Base-by-base conservation (phyloP, 2,329 filamentous ascomycete genomes). In the Arthrinium puccinioides region DNA sequence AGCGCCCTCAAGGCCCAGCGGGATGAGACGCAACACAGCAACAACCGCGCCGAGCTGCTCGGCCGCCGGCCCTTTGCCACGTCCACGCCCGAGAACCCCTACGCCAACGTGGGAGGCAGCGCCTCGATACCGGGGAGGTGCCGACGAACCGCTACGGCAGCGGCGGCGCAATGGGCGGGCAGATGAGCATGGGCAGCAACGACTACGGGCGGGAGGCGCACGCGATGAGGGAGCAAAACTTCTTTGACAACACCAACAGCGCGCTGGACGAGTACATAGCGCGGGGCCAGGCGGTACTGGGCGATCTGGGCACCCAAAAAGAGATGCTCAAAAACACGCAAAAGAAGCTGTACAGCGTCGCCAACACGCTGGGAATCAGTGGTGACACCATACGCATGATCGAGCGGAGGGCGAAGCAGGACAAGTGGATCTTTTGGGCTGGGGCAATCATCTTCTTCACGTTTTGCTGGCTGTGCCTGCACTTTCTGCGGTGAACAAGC, bases 311-410 rank as follows among this genome's bases (percentile, higher is more conserved):
- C 4, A 76, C 92, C 54, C 92, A 98, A 67, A 76, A 87, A 38
- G 90, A 97, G 58, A 89, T 96, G 67, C 71, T 98, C 45, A 98
- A 98, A 68, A 86, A 83, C 36, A 97, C 92, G 16, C 92, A 98
- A 63, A 83, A 83, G 59, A 79, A 81, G 57, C 69, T 98, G 34
- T 97, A 97, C 57, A 90, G 79, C 50, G 88, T 96, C 15, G 92
- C 87, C 6, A 97, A 94, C 56, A 97, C 92, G 16, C 65, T 98
- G 32, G 92, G 92, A 1, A 76, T 98, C 42, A 94, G 85, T 54
- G 89, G 90, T 15, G 90, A 97, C 58, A 98, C 92, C 2, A 98
- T 98, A 47, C 80, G 92, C 32, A 97, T 92, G 87, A 84, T 98
- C 28, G 90, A 97, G 64, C 68, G 92, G 49, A 73, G 92, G 44